phyloP scores from a whole-genome alignment of 805 yeast genomes.

The Blastobotrys mokoenaii region DNA sequence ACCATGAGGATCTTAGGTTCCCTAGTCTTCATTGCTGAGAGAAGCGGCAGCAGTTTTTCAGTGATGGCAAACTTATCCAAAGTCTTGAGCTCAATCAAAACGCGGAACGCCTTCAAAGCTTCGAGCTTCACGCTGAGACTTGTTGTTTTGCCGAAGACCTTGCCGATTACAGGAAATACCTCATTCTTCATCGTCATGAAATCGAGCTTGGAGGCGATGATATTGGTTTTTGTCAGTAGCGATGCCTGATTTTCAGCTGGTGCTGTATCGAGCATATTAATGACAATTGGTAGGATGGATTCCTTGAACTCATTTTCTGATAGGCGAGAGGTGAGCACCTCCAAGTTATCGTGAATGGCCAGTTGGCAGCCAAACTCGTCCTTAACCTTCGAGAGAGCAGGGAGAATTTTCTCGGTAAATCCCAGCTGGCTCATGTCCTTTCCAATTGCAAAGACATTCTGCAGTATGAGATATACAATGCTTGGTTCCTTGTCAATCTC shows the following conservation, averaged over 20 bases:
- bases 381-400: slow-evolving; percentile 33
- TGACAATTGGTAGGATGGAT: slow-evolving; percentile 37
- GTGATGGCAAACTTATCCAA: slow-evolving; percentile 63
- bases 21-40: slow-evolving; percentile 67
- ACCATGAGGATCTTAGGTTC: slow-evolving; percentile 55
- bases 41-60: slow-evolving; percentile 75
- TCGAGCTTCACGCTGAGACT: slow-evolving; percentile 69
- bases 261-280: slow-evolving; percentile 26
- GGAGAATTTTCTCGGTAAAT: slow-evolving; percentile 63
- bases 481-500: slow-evolving; percentile 34
- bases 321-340: slow-evolving; percentile 40
- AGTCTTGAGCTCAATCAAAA: slow-evolving; percentile 36
- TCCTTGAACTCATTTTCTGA: slow-evolving; percentile 44
- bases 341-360: slow-evolving; percentile 41
- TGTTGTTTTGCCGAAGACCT: slow-evolving; percentile 75
- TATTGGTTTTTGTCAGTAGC: slow-evolving; percentile 37
- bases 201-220: slow-evolving; percentile 43
- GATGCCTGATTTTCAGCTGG: slow-evolving; percentile 42
- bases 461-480: slow-evolving; percentile 40
- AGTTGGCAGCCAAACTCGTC: slow-evolving; percentile 34
- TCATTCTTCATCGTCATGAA: slow-evolving; percentile 65
- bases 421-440: slow-evolving; percentile 62
- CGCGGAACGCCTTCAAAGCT: slow-evolving; percentile 52
- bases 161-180: slow-evolving; percentile 64
- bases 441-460: slow-evolving; percentile 56